Percentiles rank a stretch among this genome's conserved stretches.
Conservation (phyloP, 23 red algal species). For the Gracilaria gracilis region DNA sequence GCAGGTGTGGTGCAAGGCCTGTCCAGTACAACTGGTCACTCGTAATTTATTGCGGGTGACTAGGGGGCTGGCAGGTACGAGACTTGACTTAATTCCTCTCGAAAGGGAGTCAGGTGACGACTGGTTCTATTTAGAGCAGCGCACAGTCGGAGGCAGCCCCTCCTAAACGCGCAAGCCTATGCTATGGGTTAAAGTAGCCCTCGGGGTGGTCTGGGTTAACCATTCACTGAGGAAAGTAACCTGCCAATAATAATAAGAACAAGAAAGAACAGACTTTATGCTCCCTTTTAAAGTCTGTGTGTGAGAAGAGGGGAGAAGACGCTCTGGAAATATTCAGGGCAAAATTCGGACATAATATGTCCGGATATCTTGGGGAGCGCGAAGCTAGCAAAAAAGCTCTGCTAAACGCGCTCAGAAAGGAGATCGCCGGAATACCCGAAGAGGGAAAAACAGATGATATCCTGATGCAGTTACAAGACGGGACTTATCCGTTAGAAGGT, state of each 20-base stretch:
- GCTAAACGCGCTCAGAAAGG: neutral
- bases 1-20: no score
- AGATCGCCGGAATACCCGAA: neutral
- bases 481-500: no score
- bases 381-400: neutral
- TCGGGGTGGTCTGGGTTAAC: neutral
- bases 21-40: no score
- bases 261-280: no score
- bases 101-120: slow-evolving; percentile 31
- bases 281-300: neutral
- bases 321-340: neutral
- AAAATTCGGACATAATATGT: neutral
- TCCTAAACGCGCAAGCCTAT: slow-evolving; percentile 29
- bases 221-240: neutral
- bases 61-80: slow-evolving; percentile 18
- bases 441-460: neutral
- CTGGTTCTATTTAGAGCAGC: slow-evolving; percentile 24
- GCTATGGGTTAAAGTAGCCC: slow-evolving; percentile 6
- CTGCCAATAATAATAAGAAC: neutral
- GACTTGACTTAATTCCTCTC: neutral
- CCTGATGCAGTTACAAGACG: neutral
- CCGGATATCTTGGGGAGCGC: neutral
- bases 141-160: slow-evolving; percentile 33
- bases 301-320: neutral
- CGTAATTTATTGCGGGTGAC: no score